These are phyloP conservation scores for Xylaria palmicola DNA, from an alignment of 495 filamentous ascomycete species.

Conservation along the genomic window DNA sequence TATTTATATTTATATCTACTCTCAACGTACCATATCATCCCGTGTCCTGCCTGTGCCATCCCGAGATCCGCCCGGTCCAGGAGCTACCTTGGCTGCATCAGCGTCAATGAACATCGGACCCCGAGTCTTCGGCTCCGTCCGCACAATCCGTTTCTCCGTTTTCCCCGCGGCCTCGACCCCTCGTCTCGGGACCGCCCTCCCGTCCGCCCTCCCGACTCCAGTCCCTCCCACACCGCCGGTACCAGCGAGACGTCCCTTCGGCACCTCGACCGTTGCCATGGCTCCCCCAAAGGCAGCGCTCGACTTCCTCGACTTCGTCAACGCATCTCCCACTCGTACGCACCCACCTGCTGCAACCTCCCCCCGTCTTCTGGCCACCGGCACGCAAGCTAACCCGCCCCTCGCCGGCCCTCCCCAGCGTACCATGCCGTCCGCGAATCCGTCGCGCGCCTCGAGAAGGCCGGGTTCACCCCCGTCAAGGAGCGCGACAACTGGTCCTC, in stretches of 20 bases:
- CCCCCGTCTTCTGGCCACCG: not conserved
- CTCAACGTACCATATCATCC: not conserved
- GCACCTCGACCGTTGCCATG: constrained; percentile 45
- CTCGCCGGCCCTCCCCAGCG: constrained; percentile 51
- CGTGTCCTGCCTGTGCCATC: not conserved
- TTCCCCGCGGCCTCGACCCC: constrained; percentile 9
- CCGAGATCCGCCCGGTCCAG: constrained; percentile 4
- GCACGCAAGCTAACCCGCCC: constrained; percentile 27
- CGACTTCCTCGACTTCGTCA: constrained; percentile 91
- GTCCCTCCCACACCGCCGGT: not conserved
- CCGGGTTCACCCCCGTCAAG: constrained; percentile 85
- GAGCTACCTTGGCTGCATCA: not conserved
- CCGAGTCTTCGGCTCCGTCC: constrained; percentile 9
- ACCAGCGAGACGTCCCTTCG: constrained; percentile 16
- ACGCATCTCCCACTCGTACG: constrained; percentile 92
- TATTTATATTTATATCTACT: not conserved
- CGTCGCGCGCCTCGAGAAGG: constrained; percentile 69
- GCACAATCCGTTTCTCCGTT: constrained; percentile 6
- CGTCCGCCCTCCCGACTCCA: not conserved
- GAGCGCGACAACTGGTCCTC: constrained; percentile 89
- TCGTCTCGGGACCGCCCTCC: constrained; percentile 4
- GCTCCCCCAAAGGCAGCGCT: constrained; percentile 63
- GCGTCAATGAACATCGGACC: constrained; percentile 5
- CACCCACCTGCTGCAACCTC: not conserved
- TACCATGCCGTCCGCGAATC: constrained; percentile 89